Evolutionary conservation across 177 flowering plant genomes (phyloP).

Genomic region (Vitis hybrid): DNA sequence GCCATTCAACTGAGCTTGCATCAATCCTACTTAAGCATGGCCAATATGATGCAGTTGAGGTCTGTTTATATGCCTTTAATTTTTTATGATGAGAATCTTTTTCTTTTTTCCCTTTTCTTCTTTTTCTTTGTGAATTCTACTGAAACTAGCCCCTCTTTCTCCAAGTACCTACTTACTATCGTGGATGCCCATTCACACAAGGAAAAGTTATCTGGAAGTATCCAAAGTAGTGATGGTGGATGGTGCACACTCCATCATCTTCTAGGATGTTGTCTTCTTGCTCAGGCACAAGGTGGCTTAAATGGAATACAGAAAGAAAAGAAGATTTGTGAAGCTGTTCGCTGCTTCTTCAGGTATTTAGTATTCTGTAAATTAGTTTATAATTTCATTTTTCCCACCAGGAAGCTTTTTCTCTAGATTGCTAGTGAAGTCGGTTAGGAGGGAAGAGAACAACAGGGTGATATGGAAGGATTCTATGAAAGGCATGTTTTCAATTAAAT

Average conservation of each 20-base stretch:
- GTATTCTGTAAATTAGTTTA: constrained; percentile 6
- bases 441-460: no score
- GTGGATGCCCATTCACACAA: constrained; percentile 59
- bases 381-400: not conserved
- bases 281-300: constrained; percentile 57
- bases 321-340: constrained; percentile 76
- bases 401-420: not conserved
- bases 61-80: constrained; percentile 19
- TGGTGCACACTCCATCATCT: constrained; percentile 76
- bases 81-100: constrained; percentile 1
- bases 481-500: no score
- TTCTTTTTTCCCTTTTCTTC: not conserved
- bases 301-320: constrained; percentile 52
- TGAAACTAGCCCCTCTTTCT: constrained; percentile 8
- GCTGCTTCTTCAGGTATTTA: constrained; percentile 87
- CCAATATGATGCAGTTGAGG: constrained; percentile 91
- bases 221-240: constrained; percentile 54
- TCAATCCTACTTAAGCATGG: constrained; percentile 62
- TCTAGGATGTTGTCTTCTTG: constrained; percentile 81
- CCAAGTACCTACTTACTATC: constrained; percentile 54
- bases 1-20: constrained; percentile 63
- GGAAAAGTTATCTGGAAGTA: constrained; percentile 57
- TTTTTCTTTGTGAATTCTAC: not conserved
- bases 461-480: no score
- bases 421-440: not conserved